Conservation (phyloP, 2,329 filamentous ascomycete genomes). For the Orbilia ellipsospora region DNA sequence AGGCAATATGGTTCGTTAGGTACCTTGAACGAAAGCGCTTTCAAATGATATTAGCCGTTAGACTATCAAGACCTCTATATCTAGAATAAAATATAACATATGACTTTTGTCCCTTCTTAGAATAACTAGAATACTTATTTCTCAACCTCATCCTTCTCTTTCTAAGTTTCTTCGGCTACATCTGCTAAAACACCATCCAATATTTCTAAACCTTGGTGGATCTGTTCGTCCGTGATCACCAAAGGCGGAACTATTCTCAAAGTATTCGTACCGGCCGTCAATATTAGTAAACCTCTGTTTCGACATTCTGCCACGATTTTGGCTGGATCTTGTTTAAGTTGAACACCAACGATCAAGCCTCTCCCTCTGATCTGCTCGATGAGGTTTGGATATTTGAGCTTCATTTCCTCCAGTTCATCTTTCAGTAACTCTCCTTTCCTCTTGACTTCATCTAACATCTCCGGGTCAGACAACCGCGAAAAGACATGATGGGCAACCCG, state of each 20-base stretch:
- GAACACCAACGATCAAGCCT: slow-evolving; percentile 86
- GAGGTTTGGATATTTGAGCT: slow-evolving; percentile 74
- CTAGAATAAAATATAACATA: background rate
- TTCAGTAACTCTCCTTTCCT: slow-evolving; percentile 74
- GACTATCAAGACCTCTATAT: background rate
- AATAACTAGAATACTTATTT: background rate
- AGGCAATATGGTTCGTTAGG: no score
- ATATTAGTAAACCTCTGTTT: slow-evolving; percentile 86
- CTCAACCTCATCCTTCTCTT: slow-evolving; percentile 11
- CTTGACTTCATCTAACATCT: slow-evolving; percentile 76
- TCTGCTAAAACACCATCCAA: slow-evolving; percentile 71
- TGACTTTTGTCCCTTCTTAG: background rate
- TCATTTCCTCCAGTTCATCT: slow-evolving; percentile 69
- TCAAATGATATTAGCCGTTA: background rate
- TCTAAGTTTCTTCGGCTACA: slow-evolving; percentile 18
- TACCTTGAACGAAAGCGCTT: background rate
- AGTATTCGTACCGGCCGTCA: slow-evolving; percentile 92
- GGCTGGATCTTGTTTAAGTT: slow-evolving; percentile 78
- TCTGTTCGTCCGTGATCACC: slow-evolving; percentile 81
- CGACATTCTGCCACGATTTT: slow-evolving; percentile 84
- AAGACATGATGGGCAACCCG: slow-evolving; percentile 89
- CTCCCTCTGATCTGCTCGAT: slow-evolving; percentile 83
- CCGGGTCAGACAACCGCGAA: slow-evolving; percentile 75
- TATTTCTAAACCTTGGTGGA: slow-evolving; percentile 79
- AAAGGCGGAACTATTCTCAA: slow-evolving; percentile 90